phyloP scores from a whole-genome alignment of 306 rosid species.

The Oxytropis ochrocephala region DNA sequence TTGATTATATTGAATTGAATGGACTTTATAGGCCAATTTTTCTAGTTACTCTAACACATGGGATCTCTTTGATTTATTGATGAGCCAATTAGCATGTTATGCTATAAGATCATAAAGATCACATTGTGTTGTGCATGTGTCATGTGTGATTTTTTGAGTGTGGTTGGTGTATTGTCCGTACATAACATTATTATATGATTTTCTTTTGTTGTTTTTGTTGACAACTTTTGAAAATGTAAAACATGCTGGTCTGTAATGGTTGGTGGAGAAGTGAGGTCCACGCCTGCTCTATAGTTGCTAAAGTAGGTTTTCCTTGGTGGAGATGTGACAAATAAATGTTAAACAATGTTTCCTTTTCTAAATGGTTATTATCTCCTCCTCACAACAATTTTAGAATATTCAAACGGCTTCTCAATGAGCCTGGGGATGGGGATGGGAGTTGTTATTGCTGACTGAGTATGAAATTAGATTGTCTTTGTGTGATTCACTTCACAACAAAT shows the following conservation, averaged over 20 bases:
- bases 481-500: background rate
- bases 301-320: slow-evolving; percentile 41
- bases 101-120: background rate
- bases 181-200: slow-evolving; percentile 5
- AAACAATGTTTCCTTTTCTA: slow-evolving; percentile 14
- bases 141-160: slow-evolving; percentile 7
- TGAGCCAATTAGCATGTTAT: slow-evolving; percentile 27
- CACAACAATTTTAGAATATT: slow-evolving; percentile 17
- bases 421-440: background rate
- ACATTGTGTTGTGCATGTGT: slow-evolving; percentile 5
- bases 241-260: slow-evolving; percentile 36
- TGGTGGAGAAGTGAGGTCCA: slow-evolving; percentile 70
- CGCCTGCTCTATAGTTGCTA: slow-evolving; percentile 20
- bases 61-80: slow-evolving; percentile 1
- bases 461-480: background rate
- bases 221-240: slow-evolving; percentile 1
- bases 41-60: background rate
- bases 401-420: slow-evolving; percentile 17
- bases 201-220: background rate
- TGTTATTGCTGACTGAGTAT: background rate
- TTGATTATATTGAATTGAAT: slow-evolving; percentile 15
- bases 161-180: slow-evolving; percentile 28
- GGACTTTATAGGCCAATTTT: slow-evolving; percentile 10
- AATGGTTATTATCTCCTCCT: background rate
- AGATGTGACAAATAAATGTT: slow-evolving; percentile 36